Conservation (phyloP, 2,329 filamentous ascomycete genomes). For the Sporothrix brasiliensis region DNA sequence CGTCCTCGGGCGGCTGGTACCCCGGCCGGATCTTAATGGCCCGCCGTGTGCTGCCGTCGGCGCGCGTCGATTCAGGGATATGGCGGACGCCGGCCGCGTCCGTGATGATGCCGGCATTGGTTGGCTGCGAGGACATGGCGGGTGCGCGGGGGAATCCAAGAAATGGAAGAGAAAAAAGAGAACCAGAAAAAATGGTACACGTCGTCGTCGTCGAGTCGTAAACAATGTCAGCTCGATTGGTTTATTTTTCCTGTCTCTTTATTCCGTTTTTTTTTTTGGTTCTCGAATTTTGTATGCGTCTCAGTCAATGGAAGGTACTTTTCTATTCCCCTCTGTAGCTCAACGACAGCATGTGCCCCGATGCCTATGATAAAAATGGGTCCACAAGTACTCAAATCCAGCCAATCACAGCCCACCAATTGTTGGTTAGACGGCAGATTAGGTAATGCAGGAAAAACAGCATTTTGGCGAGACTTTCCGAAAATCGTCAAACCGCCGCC, state of each 20-base stretch:
- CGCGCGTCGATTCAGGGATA: conserved; percentile 82
- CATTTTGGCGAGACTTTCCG: conserved; percentile 39
- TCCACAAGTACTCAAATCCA: conserved; percentile 37
- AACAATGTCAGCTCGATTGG: neutral
- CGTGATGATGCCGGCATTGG: conserved; percentile 74
- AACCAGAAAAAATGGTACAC: neutral
- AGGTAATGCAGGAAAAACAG: conserved; percentile 32
- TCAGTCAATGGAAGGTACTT: neutral
- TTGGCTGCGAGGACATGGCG: conserved; percentile 32
- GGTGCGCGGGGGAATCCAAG: neutral
- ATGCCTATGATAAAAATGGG: neutral
- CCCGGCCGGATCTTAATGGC: conserved; percentile 94
- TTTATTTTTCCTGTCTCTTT: neutral
- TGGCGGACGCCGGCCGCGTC: conserved; percentile 81
- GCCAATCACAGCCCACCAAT: conserved; percentile 44
- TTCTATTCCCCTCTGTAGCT: conserved; percentile 8
- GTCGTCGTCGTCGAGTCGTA: neutral
- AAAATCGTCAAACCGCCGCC: conserved; percentile 34
- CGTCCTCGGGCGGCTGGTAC: conserved; percentile 91
- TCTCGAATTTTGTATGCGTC: neutral
- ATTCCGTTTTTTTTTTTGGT: neutral
- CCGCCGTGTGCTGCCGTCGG: conserved; percentile 89
- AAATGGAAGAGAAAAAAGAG: neutral
- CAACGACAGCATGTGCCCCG: neutral
- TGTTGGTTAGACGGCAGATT: conserved; percentile 33